These are phyloP conservation scores for Brassica balearica DNA, from an alignment of 441 rosid species.

Conservation along the genomic window DNA sequence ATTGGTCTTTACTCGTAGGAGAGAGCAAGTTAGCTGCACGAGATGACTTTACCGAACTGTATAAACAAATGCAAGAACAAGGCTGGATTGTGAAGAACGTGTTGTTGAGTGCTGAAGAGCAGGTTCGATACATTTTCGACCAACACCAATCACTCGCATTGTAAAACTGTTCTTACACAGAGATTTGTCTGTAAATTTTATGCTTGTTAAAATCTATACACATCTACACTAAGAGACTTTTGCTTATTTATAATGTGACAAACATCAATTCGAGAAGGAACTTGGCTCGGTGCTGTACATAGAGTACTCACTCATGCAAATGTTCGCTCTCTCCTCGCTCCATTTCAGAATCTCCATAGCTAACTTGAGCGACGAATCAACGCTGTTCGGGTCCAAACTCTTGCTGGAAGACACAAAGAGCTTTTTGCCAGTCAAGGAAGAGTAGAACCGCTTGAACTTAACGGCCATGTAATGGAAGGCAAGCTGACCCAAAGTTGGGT, in stretches of 20 bases:
- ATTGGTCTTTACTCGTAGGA: slow-evolving; percentile 29
- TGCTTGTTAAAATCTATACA: slow-evolving; percentile 38
- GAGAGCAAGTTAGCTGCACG: slow-evolving; percentile 28
- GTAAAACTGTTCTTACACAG: slow-evolving; percentile 31
- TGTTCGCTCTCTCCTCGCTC: slow-evolving; percentile 82
- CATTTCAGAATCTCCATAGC: slow-evolving; percentile 96
- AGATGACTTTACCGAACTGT: slow-evolving; percentile 47
- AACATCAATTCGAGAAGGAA: slow-evolving; percentile 66
- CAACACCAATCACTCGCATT: slow-evolving; percentile 48
- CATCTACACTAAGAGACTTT: slow-evolving; percentile 33
- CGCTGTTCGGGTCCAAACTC: slow-evolving; percentile 76
- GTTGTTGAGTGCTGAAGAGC: slow-evolving; percentile 66
- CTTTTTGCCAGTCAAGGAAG: slow-evolving; percentile 77
- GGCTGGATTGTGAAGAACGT: slow-evolving; percentile 83
- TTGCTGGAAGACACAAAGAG: slow-evolving; percentile 73
- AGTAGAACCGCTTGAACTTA: slow-evolving; percentile 84
- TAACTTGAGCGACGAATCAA: slow-evolving; percentile 70
- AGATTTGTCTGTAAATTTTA: slow-evolving; percentile 32
- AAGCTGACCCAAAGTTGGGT: slow-evolving; percentile 81
- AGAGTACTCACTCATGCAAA: slow-evolving; percentile 78
- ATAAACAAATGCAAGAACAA: slow-evolving; percentile 55
- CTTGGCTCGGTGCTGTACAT: slow-evolving; percentile 88
- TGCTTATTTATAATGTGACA: slow-evolving; percentile 14
- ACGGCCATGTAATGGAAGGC: slow-evolving; percentile 86
- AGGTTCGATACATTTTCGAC: slow-evolving; percentile 63